Evolutionary conservation across 345 rosid species (phyloP).

Genomic region (Excoecaria agallocha): DNA sequence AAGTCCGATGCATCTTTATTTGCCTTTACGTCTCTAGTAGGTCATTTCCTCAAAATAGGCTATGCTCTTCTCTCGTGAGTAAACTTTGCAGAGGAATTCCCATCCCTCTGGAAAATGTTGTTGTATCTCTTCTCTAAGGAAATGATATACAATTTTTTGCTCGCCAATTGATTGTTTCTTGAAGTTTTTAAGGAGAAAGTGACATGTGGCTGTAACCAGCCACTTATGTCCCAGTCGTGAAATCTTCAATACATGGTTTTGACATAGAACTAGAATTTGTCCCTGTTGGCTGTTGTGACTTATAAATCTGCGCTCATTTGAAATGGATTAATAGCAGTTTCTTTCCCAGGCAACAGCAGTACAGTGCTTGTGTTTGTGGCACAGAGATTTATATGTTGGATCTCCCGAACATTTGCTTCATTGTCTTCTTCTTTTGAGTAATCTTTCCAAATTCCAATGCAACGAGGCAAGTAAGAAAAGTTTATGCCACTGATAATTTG

Average conservation of each 20-base stretch:
- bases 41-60: slow-evolving; percentile 24
- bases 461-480: too few relatives aligned
- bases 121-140: background rate
- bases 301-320: background rate
- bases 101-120: background rate
- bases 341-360: background rate
- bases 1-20: slow-evolving; percentile 39
- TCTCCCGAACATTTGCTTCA: too few relatives aligned
- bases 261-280: background rate
- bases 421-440: too few relatives aligned
- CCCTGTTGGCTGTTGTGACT: background rate
- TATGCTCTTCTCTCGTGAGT: slow-evolving; percentile 26
- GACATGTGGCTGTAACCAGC: background rate
- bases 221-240: background rate
- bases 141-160: background rate
- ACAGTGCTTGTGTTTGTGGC: background rate
- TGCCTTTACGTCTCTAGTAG: slow-evolving; percentile 27
- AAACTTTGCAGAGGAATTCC: slow-evolving; percentile 21
- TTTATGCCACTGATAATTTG: too few relatives aligned
- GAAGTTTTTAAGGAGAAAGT: background rate
- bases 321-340: background rate
- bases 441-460: too few relatives aligned
- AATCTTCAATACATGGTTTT: background rate
- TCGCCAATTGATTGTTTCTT: background rate
- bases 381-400: background rate